A percentile compares a stretch with the other conserved stretches of the same genome.
These are phyloP conservation scores for Penicillium sp. DNA, from an alignment of 2,329 filamentous ascomycete genomes.

Conservation along the genomic window DNA sequence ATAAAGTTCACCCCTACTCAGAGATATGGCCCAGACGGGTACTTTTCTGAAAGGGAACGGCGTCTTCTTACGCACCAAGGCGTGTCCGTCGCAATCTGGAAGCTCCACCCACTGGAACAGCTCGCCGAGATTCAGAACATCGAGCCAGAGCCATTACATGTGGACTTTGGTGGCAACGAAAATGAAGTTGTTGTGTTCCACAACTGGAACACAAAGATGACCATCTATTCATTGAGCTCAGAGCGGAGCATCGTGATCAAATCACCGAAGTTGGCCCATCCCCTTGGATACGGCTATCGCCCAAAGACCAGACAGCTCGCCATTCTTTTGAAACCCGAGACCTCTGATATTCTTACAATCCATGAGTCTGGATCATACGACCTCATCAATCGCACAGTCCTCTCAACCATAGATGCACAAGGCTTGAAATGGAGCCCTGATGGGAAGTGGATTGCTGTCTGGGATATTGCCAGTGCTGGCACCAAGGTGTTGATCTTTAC, in stretches of 20 bases:
- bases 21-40: neutral
- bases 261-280: slow-evolving; percentile 36
- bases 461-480: slow-evolving; percentile 51
- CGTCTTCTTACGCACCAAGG: slow-evolving; percentile 33
- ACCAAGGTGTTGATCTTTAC: slow-evolving; percentile 53
- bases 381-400: slow-evolving; percentile 29
- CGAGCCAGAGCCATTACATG: slow-evolving; percentile 32
- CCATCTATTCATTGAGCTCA: slow-evolving; percentile 33
- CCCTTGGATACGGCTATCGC: slow-evolving; percentile 37
- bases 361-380: slow-evolving; percentile 36
- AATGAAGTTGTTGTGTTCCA: slow-evolving; percentile 39
- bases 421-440: slow-evolving; percentile 57
- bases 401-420: slow-evolving; percentile 53
- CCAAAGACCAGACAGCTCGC: slow-evolving; percentile 39
- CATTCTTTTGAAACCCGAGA: slow-evolving; percentile 38
- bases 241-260: slow-evolving; percentile 38
- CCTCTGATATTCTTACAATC: slow-evolving; percentile 36
- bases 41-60: slow-evolving; percentile 10
- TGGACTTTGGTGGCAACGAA: slow-evolving; percentile 37
- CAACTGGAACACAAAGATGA: slow-evolving; percentile 38
- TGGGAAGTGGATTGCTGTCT: slow-evolving; percentile 55
- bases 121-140: slow-evolving; percentile 40
- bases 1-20: slow-evolving; percentile 28
- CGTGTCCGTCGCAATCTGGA: slow-evolving; percentile 35
- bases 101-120: slow-evolving; percentile 34